A percentile compares a stretch with the other conserved stretches of the same genome.
These are phyloP conservation scores for Karstenula rhodostoma DNA, from an alignment of 2,329 filamentous ascomycete genomes.

Conservation along the genomic window DNA sequence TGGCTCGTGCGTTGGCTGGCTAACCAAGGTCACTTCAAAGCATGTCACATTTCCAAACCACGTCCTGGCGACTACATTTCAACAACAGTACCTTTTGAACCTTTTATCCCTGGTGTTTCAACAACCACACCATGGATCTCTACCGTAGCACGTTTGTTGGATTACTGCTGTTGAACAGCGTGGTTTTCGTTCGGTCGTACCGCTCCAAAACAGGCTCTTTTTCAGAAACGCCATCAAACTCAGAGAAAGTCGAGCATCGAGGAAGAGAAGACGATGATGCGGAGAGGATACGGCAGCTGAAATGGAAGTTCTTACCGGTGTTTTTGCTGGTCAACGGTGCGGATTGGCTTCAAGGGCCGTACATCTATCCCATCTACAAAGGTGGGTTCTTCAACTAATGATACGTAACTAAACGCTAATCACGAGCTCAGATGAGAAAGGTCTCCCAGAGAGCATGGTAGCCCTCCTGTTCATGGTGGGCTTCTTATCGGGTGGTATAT, in stretches of 20 bases:
- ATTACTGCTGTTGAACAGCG: constrained; percentile 37
- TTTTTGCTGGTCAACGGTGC: constrained; percentile 56
- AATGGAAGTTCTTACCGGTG: constrained; percentile 54
- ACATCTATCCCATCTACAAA: constrained; percentile 63
- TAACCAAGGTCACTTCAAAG: not conserved
- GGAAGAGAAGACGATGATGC: constrained; percentile 34
- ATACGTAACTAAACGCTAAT: constrained; percentile 16
- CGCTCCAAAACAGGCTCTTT: constrained; percentile 25
- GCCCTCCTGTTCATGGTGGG: constrained; percentile 50
- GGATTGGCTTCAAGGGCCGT: constrained; percentile 60
- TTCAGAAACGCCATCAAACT: constrained; percentile 15
- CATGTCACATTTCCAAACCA: not conserved
- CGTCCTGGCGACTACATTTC: constrained; percentile 1
- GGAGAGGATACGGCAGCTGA: constrained; percentile 48
- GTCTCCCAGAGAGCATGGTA: constrained; percentile 55
- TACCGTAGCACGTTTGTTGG: constrained; percentile 40
- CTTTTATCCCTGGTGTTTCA: not conserved
- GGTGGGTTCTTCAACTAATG: constrained; percentile 28
- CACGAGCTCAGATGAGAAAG: constrained; percentile 52
- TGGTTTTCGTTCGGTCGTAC: constrained; percentile 38
- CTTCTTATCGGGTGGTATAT: constrained; percentile 60
- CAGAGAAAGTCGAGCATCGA: constrained; percentile 35
- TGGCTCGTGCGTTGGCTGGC: constrained; percentile 1
- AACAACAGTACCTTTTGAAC: constrained; percentile 9
- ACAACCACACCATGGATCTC: constrained; percentile 38